Evolutionary conservation across 129 eudicot species (phyloP).

Genomic region (sunflower (Helianthus annuus)): DNA sequence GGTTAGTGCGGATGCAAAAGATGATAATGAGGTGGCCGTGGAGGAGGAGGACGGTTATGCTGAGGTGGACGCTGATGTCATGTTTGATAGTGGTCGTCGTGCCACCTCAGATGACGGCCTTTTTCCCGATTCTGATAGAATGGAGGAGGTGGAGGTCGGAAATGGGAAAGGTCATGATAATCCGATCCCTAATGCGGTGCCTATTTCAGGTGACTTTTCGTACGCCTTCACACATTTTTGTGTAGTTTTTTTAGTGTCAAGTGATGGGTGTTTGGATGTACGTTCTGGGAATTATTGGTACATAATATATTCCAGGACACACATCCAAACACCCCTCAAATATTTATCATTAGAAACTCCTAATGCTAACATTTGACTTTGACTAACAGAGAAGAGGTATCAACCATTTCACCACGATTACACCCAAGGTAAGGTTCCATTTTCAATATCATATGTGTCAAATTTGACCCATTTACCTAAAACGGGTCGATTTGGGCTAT

Average conservation of each 20-base stretch:
- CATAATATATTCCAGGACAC: background rate
- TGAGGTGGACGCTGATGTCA: constrained; percentile 31
- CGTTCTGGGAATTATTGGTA: background rate
- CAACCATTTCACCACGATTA: constrained; percentile 50
- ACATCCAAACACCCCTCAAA: background rate
- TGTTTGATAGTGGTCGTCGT: constrained; percentile 44
- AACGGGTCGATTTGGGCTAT: background rate
- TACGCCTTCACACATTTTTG: background rate
- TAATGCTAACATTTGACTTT: constrained; percentile 30
- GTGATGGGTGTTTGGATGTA: background rate
- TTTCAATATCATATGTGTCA: background rate
- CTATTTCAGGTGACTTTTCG: constrained; percentile 61
- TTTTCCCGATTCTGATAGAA: constrained; percentile 46
- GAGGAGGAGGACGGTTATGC: constrained; percentile 40
- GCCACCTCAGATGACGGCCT: constrained; percentile 47
- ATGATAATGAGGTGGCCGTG: constrained; percentile 34
- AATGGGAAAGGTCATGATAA: constrained; percentile 31
- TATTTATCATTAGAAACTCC: background rate
- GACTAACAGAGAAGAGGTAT: constrained; percentile 51
- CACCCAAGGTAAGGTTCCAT: constrained; percentile 51
- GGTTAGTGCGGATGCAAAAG: constrained; percentile 33
- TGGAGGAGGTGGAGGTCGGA: constrained; percentile 33
- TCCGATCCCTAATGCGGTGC: constrained; percentile 49
- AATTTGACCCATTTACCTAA: background rate
- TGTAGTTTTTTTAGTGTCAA: background rate